Percentiles rank a stretch among this genome's conserved stretches.
Conservation (phyloP, 345 rosid genomes). For the Arabis hirsuta region DNA sequence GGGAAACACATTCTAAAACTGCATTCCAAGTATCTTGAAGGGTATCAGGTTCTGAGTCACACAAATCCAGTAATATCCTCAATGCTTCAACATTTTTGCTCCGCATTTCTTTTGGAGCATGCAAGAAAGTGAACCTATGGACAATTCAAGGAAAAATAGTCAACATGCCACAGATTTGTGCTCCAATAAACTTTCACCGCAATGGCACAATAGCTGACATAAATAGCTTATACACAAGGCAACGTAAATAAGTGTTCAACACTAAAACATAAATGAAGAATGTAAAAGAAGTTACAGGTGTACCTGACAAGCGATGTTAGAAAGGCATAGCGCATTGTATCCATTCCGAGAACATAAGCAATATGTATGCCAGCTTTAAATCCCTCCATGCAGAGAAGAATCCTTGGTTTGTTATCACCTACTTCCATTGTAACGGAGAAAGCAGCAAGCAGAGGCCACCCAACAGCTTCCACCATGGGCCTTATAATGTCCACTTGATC, state of each 20-base stretch:
- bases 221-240: conserved; percentile 23
- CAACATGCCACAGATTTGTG: conserved; percentile 28
- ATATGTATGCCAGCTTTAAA: conserved; percentile 97
- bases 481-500: conserved; percentile 76
- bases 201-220: conserved; percentile 10
- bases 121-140: conserved; percentile 95
- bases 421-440: conserved; percentile 99
- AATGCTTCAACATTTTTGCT: conserved; percentile 97
- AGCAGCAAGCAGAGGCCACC: conserved; percentile 97
- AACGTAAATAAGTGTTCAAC: conserved; percentile 9
- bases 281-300: conserved; percentile 14
- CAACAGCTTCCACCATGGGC: conserved; percentile 99
- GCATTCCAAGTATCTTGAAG: conserved; percentile 99
- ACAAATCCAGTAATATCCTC: conserved; percentile 75
- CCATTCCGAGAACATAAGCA: conserved; percentile 94
- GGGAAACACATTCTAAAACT: conserved; percentile 95
- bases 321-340: conserved; percentile 98
- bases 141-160: conserved; percentile 36
- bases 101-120: conserved; percentile 96
- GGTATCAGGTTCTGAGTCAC: conserved; percentile 74
- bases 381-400: conserved; percentile 96
- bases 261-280: conserved; percentile 23
- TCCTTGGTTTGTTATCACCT: conserved; percentile 92
- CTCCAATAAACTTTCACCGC: conserved; percentile 21
- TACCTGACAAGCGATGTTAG: conserved; percentile 97